Evolutionary conservation across 2,329 filamentous ascomycete genomes (phyloP), one percentile per base, ranked within the genome.

Genomic region (Colletotrichum lindemuthianum): DNA sequence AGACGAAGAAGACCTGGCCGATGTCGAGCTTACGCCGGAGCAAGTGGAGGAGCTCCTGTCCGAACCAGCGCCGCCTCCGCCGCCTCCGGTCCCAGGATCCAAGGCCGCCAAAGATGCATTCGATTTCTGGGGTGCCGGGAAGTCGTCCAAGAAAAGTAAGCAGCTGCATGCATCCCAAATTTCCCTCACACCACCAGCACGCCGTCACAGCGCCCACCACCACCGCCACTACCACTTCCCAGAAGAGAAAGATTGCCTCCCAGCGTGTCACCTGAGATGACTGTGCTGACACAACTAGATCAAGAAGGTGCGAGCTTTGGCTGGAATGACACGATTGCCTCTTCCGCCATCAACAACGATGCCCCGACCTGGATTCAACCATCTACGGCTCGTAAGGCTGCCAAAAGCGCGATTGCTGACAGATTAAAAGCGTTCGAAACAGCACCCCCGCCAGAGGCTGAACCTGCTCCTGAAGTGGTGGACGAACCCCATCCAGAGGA

Each of bases 351-450:
- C 64, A 66, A 72, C 56, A 67, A 72, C 67, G 69, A 73, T 48
- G 74, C 77, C 52, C 67, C 71, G 63, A 72, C 71, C 67, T 77
- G 78, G 61, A 79, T 79, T 75, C 84, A 82, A 63, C 63, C 69
- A 15, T 66, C 65, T 44, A 65, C 69, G 72, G 76, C 77, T 55
- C 85, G 82, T 69, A 87, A 84, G 74, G 71, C 78, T 53, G 76
- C 81, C 47, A 77, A 78, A 64, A 80, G 80, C 66, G 87, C 84
- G 72, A 83, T 88, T 72, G 81, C 85, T 60, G 84, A 88, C 71
- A 83, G 79, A 70, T 79, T 87, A 66, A 86, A 82, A 74, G 81
- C 82, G 36, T 88, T 88, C 70, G 84, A 88, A 74, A 70, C 79
- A 54, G 69, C 73, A 24, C 58, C 61, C n/a, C 55, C 55, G 73